These are phyloP conservation scores for Moricandia arvensis DNA, from an alignment of 345 rosid species.

Conservation along the genomic window DNA sequence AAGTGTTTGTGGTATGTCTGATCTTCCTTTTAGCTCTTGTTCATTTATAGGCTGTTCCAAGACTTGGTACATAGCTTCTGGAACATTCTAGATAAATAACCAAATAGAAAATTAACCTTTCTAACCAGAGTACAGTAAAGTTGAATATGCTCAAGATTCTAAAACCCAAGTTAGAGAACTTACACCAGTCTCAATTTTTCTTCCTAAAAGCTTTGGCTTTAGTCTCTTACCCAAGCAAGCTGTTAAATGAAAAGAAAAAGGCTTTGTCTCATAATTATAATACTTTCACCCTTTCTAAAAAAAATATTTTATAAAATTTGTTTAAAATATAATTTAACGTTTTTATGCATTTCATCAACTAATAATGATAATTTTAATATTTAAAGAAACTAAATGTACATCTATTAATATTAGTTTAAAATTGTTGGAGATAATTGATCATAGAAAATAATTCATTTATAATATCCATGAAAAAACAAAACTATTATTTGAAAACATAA, in stretches of 20 bases:
- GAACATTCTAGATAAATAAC: slow-evolving; percentile 52
- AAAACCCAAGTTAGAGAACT: slow-evolving; percentile 23
- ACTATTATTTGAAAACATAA: too few relatives aligned
- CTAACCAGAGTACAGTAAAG: background rate
- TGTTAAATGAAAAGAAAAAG: slow-evolving; percentile 17
- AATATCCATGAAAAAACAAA: too few relatives aligned
- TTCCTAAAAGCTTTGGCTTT: slow-evolving; percentile 71
- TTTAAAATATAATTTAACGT: too few relatives aligned
- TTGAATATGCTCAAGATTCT: background rate
- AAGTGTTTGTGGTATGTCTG: slow-evolving; percentile 74
- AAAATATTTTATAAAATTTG: too few relatives aligned
- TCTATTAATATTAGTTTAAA: too few relatives aligned
- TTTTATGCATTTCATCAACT: too few relatives aligned
- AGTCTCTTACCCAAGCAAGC: slow-evolving; percentile 88
- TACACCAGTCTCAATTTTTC: slow-evolving; percentile 67
- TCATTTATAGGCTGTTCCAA: slow-evolving; percentile 56
- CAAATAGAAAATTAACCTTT: background rate
- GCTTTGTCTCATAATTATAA: background rate
- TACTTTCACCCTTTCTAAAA: background rate
- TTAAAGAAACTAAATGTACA: too few relatives aligned
- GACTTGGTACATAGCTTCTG: slow-evolving; percentile 74
- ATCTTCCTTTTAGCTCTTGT: slow-evolving; percentile 69
- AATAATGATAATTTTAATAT: too few relatives aligned
- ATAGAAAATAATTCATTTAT: too few relatives aligned
- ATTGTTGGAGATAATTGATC: too few relatives aligned